Conservation (phyloP, 2,329 filamentous ascomycete genomes). For the Fusarium citri region DNA sequence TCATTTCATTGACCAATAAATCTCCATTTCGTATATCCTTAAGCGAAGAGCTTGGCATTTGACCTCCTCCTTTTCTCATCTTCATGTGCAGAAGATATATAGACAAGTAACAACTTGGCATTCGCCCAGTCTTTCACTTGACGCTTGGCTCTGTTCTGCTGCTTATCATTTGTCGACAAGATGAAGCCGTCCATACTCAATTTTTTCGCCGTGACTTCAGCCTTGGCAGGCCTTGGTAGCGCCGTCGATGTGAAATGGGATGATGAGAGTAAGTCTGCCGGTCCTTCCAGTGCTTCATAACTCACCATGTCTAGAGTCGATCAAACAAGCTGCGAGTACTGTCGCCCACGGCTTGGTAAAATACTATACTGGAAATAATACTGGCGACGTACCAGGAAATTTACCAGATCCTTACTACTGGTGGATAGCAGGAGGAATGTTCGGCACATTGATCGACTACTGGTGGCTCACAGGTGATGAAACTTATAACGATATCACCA, state of each 20-base stretch:
- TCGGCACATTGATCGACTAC: conserved; percentile 78
- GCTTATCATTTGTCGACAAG: neutral
- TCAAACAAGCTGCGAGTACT: conserved; percentile 61
- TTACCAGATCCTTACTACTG: conserved; percentile 74
- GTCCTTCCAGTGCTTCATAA: neutral
- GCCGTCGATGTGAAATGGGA: conserved; percentile 39
- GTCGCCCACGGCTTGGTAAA: conserved; percentile 61
- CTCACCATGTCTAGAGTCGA: conserved; percentile 54
- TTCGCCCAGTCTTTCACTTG: neutral
- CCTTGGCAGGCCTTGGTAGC: neutral
- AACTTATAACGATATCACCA: conserved; percentile 70
- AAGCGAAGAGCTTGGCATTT: neutral
- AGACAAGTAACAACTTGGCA: neutral
- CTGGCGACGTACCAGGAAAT: conserved; percentile 68
- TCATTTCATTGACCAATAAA: neutral
- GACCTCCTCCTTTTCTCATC: neutral
- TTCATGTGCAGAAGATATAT: neutral
- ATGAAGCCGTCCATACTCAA: neutral
- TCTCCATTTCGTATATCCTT: neutral
- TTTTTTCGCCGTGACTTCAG: neutral
- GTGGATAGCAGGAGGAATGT: conserved; percentile 83
- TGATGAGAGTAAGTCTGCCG: conserved; percentile 35
- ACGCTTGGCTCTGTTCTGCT: neutral
- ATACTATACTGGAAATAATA: conserved; percentile 68
- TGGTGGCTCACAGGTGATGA: conserved; percentile 76